Evolutionary conservation across 2,329 filamentous ascomycete species (phyloP).

Genomic region (Dactylellina leptospora): DNA sequence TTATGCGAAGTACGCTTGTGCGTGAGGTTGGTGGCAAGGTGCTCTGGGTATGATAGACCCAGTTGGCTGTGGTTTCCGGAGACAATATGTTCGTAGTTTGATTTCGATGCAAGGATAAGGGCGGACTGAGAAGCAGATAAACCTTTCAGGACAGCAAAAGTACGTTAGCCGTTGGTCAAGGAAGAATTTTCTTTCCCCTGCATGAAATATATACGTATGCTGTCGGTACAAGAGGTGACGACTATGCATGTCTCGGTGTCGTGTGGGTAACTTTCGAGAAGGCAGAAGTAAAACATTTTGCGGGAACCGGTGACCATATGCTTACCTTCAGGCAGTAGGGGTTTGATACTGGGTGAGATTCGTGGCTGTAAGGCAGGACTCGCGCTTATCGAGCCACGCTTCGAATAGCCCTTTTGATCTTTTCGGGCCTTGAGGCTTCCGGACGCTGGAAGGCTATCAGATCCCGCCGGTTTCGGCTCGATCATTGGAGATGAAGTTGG

Average conservation of each 20-base stretch:
- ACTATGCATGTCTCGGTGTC: conserved; percentile 39
- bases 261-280: conserved; percentile 25
- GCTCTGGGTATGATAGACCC: conserved; percentile 87
- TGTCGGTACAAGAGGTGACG: conserved; percentile 16
- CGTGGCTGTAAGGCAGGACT: conserved; percentile 78
- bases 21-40: conserved; percentile 89
- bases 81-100: conserved; percentile 96
- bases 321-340: conserved; percentile 77
- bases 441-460: conserved; percentile 40
- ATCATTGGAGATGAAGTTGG: conserved; percentile 51
- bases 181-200: conserved; percentile 35
- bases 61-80: conserved; percentile 85
- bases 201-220: neutral
- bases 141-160: conserved; percentile 53
- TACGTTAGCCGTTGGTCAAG: conserved; percentile 43
- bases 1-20: conserved; percentile 98
- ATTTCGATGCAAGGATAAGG: conserved; percentile 88
- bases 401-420: conserved; percentile 47
- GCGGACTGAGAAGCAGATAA: conserved; percentile 70
- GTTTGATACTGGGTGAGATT: conserved; percentile 95
- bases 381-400: conserved; percentile 53
- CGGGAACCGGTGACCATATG: conserved; percentile 11
- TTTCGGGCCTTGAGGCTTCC: conserved; percentile 42
- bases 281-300: conserved; percentile 42
- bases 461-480: conserved; percentile 46